Evolutionary conservation across 1,284 basidiomycete species (phyloP).

Genomic region (Crepidotus sp.): DNA sequence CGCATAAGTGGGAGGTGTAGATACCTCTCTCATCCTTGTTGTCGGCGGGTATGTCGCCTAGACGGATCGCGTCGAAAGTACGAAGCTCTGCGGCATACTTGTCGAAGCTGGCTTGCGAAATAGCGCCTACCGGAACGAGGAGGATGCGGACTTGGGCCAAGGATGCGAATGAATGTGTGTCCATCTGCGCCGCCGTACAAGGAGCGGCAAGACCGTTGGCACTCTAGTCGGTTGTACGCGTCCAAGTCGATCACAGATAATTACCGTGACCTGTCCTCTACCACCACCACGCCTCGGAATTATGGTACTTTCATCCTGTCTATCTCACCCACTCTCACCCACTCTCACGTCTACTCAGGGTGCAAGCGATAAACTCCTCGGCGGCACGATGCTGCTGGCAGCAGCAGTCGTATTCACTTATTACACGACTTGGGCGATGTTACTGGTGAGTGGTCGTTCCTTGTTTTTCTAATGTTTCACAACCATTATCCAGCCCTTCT

Average conservation of each 20-base stretch:
- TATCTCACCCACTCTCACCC: too few relatives aligned
- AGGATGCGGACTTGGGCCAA: conserved; percentile 72
- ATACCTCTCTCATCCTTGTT: conserved; percentile 71
- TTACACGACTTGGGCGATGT: conserved; percentile 85
- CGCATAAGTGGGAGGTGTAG: not conserved
- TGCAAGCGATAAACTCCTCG: conserved; percentile 73
- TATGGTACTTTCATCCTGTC: conserved; percentile 13
- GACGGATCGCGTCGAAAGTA: conserved; percentile 58
- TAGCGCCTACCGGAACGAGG: conserved; percentile 68
- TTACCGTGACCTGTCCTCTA: not conserved
- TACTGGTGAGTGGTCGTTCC: conserved; percentile 54
- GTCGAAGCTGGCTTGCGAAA: conserved; percentile 55
- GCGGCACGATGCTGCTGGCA: conserved; percentile 70
- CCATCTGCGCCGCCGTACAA: conserved; percentile 35
- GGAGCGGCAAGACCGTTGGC: not conserved
- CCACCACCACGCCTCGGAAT: conserved; percentile 3
- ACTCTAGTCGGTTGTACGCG: not conserved
- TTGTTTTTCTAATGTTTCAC: not conserved
- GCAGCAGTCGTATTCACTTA: conserved; percentile 77
- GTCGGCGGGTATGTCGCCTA: conserved; percentile 74
- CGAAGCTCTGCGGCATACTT: conserved; percentile 63
- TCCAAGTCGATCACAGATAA: not conserved
- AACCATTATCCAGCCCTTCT: conserved; percentile 64
- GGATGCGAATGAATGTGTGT: conserved; percentile 63
- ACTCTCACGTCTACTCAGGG: conserved; percentile 54